These are phyloP conservation scores for Pelargonium myrrhifolium DNA, from an alignment of 441 rosid genomes.

Conservation along the genomic window DNA sequence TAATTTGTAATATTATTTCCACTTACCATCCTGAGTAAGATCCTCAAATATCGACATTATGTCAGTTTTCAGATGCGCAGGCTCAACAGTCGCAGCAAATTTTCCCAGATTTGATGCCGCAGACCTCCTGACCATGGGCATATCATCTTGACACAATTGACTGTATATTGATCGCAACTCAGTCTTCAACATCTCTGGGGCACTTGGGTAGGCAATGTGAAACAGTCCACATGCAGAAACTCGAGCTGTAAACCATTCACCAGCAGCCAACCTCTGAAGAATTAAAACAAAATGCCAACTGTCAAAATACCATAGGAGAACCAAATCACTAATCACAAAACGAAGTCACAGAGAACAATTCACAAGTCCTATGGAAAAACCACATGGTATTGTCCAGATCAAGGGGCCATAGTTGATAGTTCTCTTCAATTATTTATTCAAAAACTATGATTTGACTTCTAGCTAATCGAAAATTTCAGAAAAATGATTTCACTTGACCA, in stretches of 20 bases:
- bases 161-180: conserved; percentile 64
- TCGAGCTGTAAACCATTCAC: conserved; percentile 95
- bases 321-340: not conserved
- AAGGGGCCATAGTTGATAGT: not conserved
- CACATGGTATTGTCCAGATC: not conserved
- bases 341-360: not conserved
- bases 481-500: not conserved
- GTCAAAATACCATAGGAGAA: not conserved
- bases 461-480: not conserved
- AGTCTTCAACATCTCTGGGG: conserved; percentile 57
- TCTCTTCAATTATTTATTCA: not conserved
- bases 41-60: conserved; percentile 81
- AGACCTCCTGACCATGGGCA: conserved; percentile 98
- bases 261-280: conserved; percentile 70
- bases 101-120: conserved; percentile 91
- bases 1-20: not conserved
- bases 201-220: conserved; percentile 85
- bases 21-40: conserved; percentile 81
- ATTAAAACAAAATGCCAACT: not conserved
- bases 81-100: conserved; percentile 91
- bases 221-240: conserved; percentile 88
- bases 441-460: not conserved
- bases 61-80: conserved; percentile 62
- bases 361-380: not conserved
- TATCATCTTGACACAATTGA: conserved; percentile 88